Evolutionary conservation across 768 basidiomycete genomes (phyloP).

Genomic region (Suillus placidus): DNA sequence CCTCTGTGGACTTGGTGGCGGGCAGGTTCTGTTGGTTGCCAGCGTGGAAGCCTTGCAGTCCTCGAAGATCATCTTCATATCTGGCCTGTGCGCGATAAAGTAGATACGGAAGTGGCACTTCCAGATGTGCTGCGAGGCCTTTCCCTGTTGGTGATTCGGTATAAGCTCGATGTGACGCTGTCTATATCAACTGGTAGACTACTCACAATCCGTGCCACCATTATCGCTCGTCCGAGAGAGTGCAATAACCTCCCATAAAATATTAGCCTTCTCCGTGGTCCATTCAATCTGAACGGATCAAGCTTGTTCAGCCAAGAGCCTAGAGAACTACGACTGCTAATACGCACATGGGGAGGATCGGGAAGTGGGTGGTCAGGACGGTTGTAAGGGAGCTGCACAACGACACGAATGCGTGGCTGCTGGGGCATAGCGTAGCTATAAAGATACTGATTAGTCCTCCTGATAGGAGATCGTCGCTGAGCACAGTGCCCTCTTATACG

Average conservation of each 20-base stretch:
- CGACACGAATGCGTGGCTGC: constrained; percentile 58
- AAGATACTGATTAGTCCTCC: not conserved
- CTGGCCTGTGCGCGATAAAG: constrained; percentile 82
- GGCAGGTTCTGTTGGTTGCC: constrained; percentile 46
- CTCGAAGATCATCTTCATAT: constrained; percentile 84
- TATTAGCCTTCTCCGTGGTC: constrained; percentile 81
- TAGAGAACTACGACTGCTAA: constrained; percentile 1
- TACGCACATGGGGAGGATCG: constrained; percentile 73
- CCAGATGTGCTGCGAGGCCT: constrained; percentile 74
- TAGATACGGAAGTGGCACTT: constrained; percentile 83
- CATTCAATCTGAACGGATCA: constrained; percentile 68
- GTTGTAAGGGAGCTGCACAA: constrained; percentile 79
- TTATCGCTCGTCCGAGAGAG: constrained; percentile 73
- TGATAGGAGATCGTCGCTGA: not conserved
- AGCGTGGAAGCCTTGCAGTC: constrained; percentile 63
- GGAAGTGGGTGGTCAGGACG: constrained; percentile 67
- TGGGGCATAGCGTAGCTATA: constrained; percentile 22
- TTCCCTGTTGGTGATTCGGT: constrained; percentile 59
- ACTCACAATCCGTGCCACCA: constrained; percentile 79
- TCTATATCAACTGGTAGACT: not conserved
- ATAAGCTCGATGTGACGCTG: not conserved
- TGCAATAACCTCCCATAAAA: constrained; percentile 87
- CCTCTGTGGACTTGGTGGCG: constrained; percentile 18
- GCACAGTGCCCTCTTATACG: not conserved
- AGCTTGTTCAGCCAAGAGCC: constrained; percentile 16